A percentile compares a stretch with the other conserved stretches of the same genome.
Conservation (phyloP, 768 basidiomycete species). For the Asterophora lycoperdoides region DNA sequence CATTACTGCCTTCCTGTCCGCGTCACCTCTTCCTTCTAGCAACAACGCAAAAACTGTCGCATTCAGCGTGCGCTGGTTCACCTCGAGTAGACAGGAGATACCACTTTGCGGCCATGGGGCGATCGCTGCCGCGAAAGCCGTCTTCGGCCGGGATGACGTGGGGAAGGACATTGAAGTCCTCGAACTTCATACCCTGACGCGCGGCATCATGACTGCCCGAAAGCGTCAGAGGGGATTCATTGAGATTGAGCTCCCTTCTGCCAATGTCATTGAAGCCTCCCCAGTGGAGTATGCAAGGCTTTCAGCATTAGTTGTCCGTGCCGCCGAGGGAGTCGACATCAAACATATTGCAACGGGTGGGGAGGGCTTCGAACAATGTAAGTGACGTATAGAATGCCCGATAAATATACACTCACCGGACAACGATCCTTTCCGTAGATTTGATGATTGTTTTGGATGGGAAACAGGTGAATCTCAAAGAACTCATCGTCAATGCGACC, state of each 20-base stretch:
- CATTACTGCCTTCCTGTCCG: conserved; percentile 12
- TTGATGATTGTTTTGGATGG: conserved; percentile 39
- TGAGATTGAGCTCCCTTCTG: conserved; percentile 36
- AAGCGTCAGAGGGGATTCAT: conserved; percentile 29
- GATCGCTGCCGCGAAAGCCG: conserved; percentile 38
- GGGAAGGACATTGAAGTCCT: conserved; percentile 25
- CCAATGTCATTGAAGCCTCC: conserved; percentile 21
- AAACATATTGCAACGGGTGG: conserved; percentile 35
- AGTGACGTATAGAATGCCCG: conserved; percentile 5
- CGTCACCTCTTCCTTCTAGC: conserved; percentile 2
- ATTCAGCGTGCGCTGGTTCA: conserved; percentile 37
- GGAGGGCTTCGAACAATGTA: conserved; percentile 29
- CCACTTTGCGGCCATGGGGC: conserved; percentile 42
- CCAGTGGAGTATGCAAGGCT: conserved; percentile 28
- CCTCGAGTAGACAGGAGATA: conserved; percentile 24
- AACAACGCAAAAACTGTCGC: conserved; percentile 17
- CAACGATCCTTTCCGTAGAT: conserved; percentile 18
- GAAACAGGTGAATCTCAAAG: conserved; percentile 15
- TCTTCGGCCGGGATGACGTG: conserved; percentile 31
- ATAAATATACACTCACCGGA: background rate
- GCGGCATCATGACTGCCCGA: conserved; percentile 24
- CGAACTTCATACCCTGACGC: conserved; percentile 28
- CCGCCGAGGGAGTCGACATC: conserved; percentile 35
- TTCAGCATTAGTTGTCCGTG: conserved; percentile 27
- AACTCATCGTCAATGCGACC: conserved; percentile 4